Conservation (phyloP, 2,329 filamentous ascomycete genomes). For the Eurotiales sp. region DNA sequence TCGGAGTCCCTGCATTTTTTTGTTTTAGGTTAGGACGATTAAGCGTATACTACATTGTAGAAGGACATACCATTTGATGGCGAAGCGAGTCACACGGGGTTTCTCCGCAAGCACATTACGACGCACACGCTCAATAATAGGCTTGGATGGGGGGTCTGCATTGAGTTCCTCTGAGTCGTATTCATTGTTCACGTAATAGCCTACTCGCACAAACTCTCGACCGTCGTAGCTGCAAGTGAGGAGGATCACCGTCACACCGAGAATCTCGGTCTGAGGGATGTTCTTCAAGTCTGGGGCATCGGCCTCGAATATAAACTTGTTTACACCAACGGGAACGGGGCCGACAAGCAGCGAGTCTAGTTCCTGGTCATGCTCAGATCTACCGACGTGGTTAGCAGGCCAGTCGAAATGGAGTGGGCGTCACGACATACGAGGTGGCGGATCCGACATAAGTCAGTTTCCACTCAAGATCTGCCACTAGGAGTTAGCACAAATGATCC, state of each 20-base stretch:
- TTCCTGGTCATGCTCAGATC: slow-evolving; percentile 96
- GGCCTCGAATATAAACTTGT: slow-evolving; percentile 98
- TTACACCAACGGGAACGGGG: slow-evolving; percentile 94
- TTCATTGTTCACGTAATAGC: slow-evolving; percentile 99
- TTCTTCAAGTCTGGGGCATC: slow-evolving; percentile 84
- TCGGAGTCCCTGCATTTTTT: slow-evolving; percentile 79
- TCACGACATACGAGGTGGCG: slow-evolving; percentile 76
- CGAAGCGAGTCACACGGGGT: slow-evolving; percentile 93
- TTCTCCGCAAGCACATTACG: slow-evolving; percentile 95
- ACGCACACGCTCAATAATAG: slow-evolving; percentile 83
- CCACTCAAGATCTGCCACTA: slow-evolving; percentile 88
- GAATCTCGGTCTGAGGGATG: slow-evolving; percentile 91
- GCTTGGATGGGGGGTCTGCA: slow-evolving; percentile 85
- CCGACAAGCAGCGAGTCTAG: slow-evolving; percentile 95
- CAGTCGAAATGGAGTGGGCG: slow-evolving; percentile 9
- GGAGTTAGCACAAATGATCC: slow-evolving; percentile 13
- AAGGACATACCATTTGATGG: slow-evolving; percentile 84
- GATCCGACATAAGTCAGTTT: slow-evolving; percentile 99
- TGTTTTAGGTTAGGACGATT: no score
- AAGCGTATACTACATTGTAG: background rate
- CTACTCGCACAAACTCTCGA: slow-evolving; percentile 94
- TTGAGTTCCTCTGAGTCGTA: slow-evolving; percentile 89
- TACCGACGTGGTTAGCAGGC: slow-evolving; percentile 37
- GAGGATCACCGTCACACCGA: slow-evolving; percentile 95
- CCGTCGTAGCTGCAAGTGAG: slow-evolving; percentile 95